Evolutionary conservation across 2,329 filamentous ascomycete species (phyloP).

Genomic region (Ophiognomonia clavigignenti-juglandacearum): DNA sequence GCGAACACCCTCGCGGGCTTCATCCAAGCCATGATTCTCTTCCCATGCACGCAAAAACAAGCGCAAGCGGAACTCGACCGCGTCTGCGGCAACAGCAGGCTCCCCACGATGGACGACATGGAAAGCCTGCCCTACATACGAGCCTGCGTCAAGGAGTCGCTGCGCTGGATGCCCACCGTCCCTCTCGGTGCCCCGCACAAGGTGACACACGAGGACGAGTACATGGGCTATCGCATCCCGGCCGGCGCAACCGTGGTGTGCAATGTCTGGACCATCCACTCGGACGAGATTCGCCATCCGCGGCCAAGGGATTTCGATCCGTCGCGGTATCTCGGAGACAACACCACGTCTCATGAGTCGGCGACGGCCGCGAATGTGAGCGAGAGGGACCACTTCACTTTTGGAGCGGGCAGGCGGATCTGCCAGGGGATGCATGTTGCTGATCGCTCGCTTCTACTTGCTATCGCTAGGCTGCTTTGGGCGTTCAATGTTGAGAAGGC

Average conservation of each 20-base stretch:
- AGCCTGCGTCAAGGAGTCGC: conserved; percentile 35
- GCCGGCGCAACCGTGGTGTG: conserved; percentile 37
- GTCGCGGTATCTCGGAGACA: conserved; percentile 27
- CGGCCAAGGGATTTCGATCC: conserved; percentile 40
- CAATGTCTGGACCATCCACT: conserved; percentile 35
- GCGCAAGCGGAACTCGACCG: conserved; percentile 36
- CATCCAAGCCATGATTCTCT: conserved; percentile 41
- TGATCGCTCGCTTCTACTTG: conserved; percentile 42
- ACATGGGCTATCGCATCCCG: conserved; percentile 41
- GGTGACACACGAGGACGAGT: conserved; percentile 35
- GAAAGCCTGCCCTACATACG: conserved; percentile 36
- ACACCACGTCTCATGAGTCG: conserved; percentile 21
- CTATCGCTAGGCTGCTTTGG: conserved; percentile 43
- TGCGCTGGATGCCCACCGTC: conserved; percentile 40
- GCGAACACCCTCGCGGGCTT: conserved; percentile 35
- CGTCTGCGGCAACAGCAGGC: conserved; percentile 33
- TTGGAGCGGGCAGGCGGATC: conserved; percentile 51
- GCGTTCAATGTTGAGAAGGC: conserved; percentile 28
- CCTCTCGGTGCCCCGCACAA: conserved; percentile 37
- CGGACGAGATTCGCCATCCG: conserved; percentile 36
- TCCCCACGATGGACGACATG: conserved; percentile 34
- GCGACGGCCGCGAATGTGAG: conserved; percentile 24
- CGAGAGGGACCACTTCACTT: conserved; percentile 48
- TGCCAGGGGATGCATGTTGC: conserved; percentile 55
- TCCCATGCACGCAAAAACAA: conserved; percentile 34